Percentiles rank a stretch among this genome's conserved stretches.
Evolutionary conservation across 2,329 filamentous ascomycete genomes (phyloP).

Genomic region (Cytospora chrysosperma): DNA sequence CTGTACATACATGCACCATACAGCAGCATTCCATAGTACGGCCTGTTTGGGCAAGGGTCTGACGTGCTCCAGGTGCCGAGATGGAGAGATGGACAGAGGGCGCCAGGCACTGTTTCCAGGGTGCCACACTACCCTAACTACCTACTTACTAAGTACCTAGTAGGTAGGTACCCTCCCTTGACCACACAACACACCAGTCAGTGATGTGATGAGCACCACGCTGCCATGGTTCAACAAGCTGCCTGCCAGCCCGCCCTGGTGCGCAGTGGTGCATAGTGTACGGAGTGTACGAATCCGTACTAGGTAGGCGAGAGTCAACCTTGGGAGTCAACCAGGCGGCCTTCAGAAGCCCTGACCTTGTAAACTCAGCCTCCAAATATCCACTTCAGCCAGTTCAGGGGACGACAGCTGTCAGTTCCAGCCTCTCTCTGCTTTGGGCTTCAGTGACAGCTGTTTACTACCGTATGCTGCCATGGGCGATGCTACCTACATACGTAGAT

Average conservation of each 20-base stretch:
- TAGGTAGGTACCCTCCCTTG: too few relatives aligned
- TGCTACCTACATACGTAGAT: too few relatives aligned
- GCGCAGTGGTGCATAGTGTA: too few relatives aligned
- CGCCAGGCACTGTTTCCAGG: background rate
- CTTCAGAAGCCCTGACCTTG: background rate
- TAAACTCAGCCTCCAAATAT: conserved; percentile 14
- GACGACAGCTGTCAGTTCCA: background rate
- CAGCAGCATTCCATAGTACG: too few relatives aligned
- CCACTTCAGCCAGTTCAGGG: background rate
- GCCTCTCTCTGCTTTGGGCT: background rate
- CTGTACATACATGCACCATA: background rate
- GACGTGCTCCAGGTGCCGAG: background rate
- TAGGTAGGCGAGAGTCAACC: background rate
- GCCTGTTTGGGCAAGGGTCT: background rate
- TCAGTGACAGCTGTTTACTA: background rate
- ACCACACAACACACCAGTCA: too few relatives aligned
- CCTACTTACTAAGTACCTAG: background rate
- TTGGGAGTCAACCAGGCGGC: background rate
- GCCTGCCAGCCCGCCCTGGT: too few relatives aligned
- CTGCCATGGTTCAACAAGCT: too few relatives aligned
- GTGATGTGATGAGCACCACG: too few relatives aligned
- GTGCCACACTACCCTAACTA: background rate
- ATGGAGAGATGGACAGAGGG: background rate
- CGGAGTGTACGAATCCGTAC: too few relatives aligned
- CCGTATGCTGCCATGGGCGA: too few relatives aligned